phyloP scores from a whole-genome alignment of 106 monocot species.

The Platanthera guangdongensis region DNA sequence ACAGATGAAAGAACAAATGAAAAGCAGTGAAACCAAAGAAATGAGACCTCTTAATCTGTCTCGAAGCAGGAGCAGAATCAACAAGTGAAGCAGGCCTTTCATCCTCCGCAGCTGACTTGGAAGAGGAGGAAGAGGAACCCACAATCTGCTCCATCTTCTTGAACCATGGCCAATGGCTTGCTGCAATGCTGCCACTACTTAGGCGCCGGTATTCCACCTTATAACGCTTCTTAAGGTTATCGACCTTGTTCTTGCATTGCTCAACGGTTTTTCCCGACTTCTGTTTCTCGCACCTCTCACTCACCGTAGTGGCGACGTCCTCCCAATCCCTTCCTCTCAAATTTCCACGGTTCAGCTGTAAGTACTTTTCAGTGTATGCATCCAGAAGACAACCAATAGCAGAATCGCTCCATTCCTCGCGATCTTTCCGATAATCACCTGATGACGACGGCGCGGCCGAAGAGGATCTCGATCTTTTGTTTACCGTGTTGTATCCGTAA shows the following conservation, averaged over 20 bases:
- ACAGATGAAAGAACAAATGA: neutral
- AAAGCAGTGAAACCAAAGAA: neutral
- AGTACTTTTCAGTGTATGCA: slow-evolving; percentile 81
- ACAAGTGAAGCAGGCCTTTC: slow-evolving; percentile 30
- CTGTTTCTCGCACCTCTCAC: slow-evolving; percentile 58
- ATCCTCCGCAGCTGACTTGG: slow-evolving; percentile 37
- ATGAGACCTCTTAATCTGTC: slow-evolving; percentile 39
- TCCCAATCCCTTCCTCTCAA: slow-evolving; percentile 97
- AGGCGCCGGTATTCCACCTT: slow-evolving; percentile 94
- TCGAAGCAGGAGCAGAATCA: slow-evolving; percentile 13
- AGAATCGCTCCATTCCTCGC: slow-evolving; percentile 97
- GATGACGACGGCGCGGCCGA: slow-evolving; percentile 24
- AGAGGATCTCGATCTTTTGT: slow-evolving; percentile 24
- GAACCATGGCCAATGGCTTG: slow-evolving; percentile 97
- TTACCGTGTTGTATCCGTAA: slow-evolving; percentile 22
- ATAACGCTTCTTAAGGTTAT: slow-evolving; percentile 95
- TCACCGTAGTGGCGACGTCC: slow-evolving; percentile 85
- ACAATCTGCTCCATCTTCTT: slow-evolving; percentile 93
- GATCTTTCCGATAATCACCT: slow-evolving; percentile 81
- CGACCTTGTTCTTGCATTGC: slow-evolving; percentile 99
- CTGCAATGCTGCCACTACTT: slow-evolving; percentile 31
- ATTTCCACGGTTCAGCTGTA: slow-evolving; percentile 87
- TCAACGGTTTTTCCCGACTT: slow-evolving; percentile 87
- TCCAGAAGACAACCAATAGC: slow-evolving; percentile 83
- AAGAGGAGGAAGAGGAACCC: slow-evolving; percentile 48